A percentile compares a stretch with the other conserved stretches of the same genome.
Conservation (phyloP, 2,329 filamentous ascomycete genomes). For the Penicillium sp. region DNA sequence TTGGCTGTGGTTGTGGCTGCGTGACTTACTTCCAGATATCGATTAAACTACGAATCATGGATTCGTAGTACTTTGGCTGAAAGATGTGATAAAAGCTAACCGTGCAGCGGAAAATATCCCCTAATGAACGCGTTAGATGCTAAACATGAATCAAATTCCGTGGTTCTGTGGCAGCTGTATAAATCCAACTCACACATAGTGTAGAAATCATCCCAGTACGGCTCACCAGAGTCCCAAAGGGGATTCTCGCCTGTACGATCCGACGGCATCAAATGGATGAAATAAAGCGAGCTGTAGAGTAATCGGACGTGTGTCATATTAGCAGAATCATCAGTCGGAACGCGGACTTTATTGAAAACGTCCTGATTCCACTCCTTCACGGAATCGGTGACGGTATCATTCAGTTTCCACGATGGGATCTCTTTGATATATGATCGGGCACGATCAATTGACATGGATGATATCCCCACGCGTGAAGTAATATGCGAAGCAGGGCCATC, state of each 20-base stretch:
- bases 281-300: conserved; percentile 54
- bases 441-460: conserved; percentile 66
- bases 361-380: conserved; percentile 64
- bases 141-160: too few species aligned
- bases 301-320: conserved; percentile 35
- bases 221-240: conserved; percentile 65
- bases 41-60: conserved; percentile 68
- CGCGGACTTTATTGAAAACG: conserved; percentile 51
- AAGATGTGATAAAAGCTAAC: conserved; percentile 69
- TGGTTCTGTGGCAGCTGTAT: too few species aligned
- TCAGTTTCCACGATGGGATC: conserved; percentile 67
- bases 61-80: conserved; percentile 65
- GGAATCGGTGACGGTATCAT: conserved; percentile 55
- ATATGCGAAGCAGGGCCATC: conserved; percentile 55
- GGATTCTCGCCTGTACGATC: conserved; percentile 75
- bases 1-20: not conserved
- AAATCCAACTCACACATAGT: conserved; percentile 52
- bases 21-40: conserved; percentile 65
- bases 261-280: conserved; percentile 69
- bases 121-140: conserved; percentile 52
- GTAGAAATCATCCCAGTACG: conserved; percentile 73
- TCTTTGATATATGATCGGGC: conserved; percentile 71
- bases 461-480: conserved; percentile 66
- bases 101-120: conserved; percentile 68
- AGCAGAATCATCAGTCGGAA: conserved; percentile 37